Evolutionary conservation across 1,284 basidiomycete species (phyloP).

Genomic region (Ustilago trichophora): DNA sequence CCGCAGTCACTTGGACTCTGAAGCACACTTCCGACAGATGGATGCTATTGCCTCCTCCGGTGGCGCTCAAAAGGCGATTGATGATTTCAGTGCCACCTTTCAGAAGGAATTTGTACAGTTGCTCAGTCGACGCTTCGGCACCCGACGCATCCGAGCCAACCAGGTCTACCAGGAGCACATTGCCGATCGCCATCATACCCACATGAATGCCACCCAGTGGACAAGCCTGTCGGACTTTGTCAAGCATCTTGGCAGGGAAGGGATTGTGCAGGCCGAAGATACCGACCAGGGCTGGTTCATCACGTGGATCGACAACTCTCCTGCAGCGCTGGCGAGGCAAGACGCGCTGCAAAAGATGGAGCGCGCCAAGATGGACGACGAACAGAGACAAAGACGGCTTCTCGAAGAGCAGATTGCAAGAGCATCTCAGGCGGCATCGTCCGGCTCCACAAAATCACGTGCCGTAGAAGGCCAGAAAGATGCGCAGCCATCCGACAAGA

Average conservation of each 20-base stretch:
- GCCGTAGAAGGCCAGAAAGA: neutral
- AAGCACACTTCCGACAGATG: constrained; percentile 93
- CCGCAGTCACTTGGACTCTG: constrained; percentile 77
- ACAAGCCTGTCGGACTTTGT: constrained; percentile 93
- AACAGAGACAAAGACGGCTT: constrained; percentile 87
- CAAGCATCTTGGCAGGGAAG: constrained; percentile 86
- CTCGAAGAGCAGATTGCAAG: constrained; percentile 94
- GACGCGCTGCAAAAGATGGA: constrained; percentile 94
- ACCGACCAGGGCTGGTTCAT: constrained; percentile 98
- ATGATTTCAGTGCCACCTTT: constrained; percentile 87
- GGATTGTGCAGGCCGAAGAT: constrained; percentile 91
- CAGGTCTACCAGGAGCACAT: constrained; percentile 98
- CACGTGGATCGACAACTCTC: constrained; percentile 94
- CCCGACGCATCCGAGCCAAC: constrained; percentile 73
- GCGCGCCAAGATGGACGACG: constrained; percentile 87
- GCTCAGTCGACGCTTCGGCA: constrained; percentile 74
- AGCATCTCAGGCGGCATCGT: constrained; percentile 70
- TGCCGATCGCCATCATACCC: constrained; percentile 89
- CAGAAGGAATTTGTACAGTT: constrained; percentile 90
- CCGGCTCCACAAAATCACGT: neutral
- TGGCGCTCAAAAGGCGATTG: constrained; percentile 83
- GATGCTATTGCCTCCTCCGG: constrained; percentile 74
- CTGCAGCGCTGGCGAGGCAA: constrained; percentile 89
- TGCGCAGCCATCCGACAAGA: constrained; percentile 1
- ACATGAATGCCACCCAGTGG: constrained; percentile 99